Percentiles rank a stretch among this genome's conserved stretches.
These are phyloP conservation scores for Irpex sp. DNA, from an alignment of 1,284 basidiomycete genomes.

Conservation along the genomic window DNA sequence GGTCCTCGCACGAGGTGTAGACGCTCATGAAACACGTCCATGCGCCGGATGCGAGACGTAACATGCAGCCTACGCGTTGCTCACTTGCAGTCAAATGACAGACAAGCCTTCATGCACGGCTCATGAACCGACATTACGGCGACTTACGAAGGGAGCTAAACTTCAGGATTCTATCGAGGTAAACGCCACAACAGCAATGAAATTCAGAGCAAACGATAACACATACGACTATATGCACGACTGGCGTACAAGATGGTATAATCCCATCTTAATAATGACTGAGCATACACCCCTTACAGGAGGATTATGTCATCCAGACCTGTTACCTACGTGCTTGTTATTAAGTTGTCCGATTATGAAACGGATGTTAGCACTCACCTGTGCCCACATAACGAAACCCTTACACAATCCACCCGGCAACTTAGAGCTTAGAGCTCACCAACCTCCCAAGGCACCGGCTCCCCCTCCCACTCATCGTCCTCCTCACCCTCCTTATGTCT, in stretches of 20 bases:
- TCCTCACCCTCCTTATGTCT: slow-evolving; percentile 5
- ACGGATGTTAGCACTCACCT: background rate
- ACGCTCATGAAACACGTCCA: slow-evolving; percentile 26
- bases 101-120: background rate
- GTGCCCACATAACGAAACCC: background rate
- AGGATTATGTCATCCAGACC: background rate
- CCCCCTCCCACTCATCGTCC: slow-evolving; percentile 78
- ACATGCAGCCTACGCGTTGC: slow-evolving; percentile 19
- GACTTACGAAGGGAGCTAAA: background rate
- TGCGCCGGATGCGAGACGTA: slow-evolving; percentile 23
- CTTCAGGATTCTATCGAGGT: background rate
- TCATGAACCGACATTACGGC: background rate
- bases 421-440: slow-evolving; percentile 50
- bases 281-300: background rate
- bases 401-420: background rate
- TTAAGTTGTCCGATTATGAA: background rate
- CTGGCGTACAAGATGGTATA: background rate
- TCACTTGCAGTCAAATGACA: background rate
- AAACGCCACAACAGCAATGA: background rate
- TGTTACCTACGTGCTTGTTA: background rate
- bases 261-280: background rate
- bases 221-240: background rate
- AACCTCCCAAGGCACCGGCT: slow-evolving; percentile 74
- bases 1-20: background rate
- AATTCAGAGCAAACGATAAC: background rate